Percentiles rank a stretch among this genome's conserved stretches.
Evolutionary conservation across 2,329 filamentous ascomycete species (phyloP).

Genomic region (Elsinoe ampelina): DNA sequence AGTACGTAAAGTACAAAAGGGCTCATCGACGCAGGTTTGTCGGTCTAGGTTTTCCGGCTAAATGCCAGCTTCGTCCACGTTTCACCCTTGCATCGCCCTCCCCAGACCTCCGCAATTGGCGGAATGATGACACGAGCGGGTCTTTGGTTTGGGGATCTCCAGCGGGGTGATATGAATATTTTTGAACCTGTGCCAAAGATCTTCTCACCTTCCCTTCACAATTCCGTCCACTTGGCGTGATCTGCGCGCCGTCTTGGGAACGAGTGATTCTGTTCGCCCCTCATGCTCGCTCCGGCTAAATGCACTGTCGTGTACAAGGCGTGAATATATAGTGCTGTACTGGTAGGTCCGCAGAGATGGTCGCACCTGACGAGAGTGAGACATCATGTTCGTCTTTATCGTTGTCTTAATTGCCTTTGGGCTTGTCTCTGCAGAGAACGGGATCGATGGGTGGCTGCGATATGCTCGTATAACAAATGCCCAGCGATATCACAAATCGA

Average conservation of each 20-base stretch:
- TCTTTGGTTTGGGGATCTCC: background rate
- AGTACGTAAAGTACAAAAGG: background rate
- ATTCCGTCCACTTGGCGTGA: slow-evolving; percentile 3
- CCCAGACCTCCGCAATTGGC: background rate
- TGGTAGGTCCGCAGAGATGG: background rate
- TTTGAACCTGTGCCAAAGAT: background rate
- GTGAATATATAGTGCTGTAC: background rate
- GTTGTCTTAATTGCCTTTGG: slow-evolving; percentile 8
- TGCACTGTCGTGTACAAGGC: background rate
- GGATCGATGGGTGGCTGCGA: slow-evolving; percentile 54
- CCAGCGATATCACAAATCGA: slow-evolving; percentile 28
- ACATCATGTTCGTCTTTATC: background rate
- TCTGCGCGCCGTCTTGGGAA: background rate
- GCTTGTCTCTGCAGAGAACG: slow-evolving; percentile 48
- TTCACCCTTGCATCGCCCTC: background rate
- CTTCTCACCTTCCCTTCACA: background rate
- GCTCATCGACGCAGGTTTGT: background rate
- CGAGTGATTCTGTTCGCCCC: background rate
- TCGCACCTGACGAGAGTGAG: background rate
- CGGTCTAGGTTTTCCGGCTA: background rate
- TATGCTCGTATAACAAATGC: slow-evolving; percentile 47
- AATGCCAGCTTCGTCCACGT: background rate
- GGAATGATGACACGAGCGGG: background rate
- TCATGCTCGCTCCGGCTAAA: slow-evolving; percentile 3
- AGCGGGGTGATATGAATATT: background rate